Base-by-base conservation (phyloP, 768 basidiomycete genomes). In the Lactarius pseudohatsudake region DNA sequence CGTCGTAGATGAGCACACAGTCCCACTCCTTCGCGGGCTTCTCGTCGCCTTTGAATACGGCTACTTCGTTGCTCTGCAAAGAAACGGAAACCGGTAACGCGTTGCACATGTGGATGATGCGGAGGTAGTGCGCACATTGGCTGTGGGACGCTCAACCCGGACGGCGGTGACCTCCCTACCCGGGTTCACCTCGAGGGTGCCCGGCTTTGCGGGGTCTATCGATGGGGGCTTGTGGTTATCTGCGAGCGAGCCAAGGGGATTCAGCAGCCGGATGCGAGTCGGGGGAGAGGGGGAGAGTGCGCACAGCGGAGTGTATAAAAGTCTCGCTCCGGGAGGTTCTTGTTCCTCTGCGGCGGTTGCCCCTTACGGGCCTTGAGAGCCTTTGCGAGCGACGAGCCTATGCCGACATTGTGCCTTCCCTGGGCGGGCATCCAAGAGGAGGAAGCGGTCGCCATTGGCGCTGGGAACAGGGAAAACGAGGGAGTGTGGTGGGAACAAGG, bases 1-100 rank as follows among this genome's bases (percentile, higher is more conserved):
- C 89, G 73, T 94, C 91, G 71, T 87, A 93, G 55, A 93, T 88
- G 47, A 94, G 79, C 8, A 92, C 84, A 69, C 91, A 94, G 59
- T 92, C 89, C 70, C 81, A 81, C 56, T 91, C 89, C 73, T 85
- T 89, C 8, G 87, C 82, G 1, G 82, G 75, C 18, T 78, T 78
- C 72, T 90, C 89, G 9, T 72, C 71, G 3, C 90, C 91, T 45
- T 76, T 77, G 72, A 86, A 92, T 43, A 83, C 71, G 71, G 86
- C 81, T 15, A 74, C 81, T 65, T 89, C 85, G 20, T 80, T 81
- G 3, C 78, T 73, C 86, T 87, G 72, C 22, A 10, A 59, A 50
- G n/a, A 10, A 4, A 10, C 8, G 20, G 4, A 41, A 53, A 57
- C 32, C 34, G 45, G 61, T 18, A 40, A 15, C 15, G 54, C 3